phyloP scores from a whole-genome alignment of 306 rosid species.

The Cucumis melo region DNA sequence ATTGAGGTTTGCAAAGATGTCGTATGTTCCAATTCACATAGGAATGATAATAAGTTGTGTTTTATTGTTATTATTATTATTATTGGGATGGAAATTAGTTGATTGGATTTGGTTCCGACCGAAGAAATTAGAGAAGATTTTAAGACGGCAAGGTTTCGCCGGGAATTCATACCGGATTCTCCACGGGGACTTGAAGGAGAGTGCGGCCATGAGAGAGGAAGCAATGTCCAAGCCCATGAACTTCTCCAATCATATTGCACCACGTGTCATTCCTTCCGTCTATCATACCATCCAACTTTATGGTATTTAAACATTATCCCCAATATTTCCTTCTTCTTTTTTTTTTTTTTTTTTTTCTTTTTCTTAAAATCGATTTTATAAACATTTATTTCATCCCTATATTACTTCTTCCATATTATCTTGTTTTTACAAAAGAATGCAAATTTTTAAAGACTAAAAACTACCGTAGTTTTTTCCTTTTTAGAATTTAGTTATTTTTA shows the following conservation, averaged over 20 bases:
- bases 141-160: conserved; percentile 20
- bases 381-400: too few relatives aligned
- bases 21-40: not conserved
- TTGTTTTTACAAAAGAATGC: too few relatives aligned
- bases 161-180: conserved; percentile 21
- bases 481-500: too few relatives aligned
- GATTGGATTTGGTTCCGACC: conserved; percentile 22
- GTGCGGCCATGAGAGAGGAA: not conserved
- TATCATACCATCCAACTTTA: not conserved
- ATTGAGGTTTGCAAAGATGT: not conserved
- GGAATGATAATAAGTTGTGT: not conserved
- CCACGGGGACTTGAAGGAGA: conserved; percentile 18
- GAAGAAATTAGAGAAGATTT: conserved; percentile 10
- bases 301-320: not conserved
- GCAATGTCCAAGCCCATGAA: conserved; percentile 23
- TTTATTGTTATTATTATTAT: not conserved
- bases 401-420: too few relatives aligned
- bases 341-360: too few relatives aligned
- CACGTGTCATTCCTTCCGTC: not conserved
- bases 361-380: too few relatives aligned
- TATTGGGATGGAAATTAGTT: conserved; percentile 9
- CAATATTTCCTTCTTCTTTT: not conserved
- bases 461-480: too few relatives aligned
- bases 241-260: not conserved
- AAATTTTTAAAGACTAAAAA: too few relatives aligned